A percentile compares a stretch with the other conserved stretches of the same genome.
These are phyloP conservation scores for Hypoxylon sp. DNA, from an alignment of 2,329 filamentous ascomycete genomes.

Conservation along the genomic window DNA sequence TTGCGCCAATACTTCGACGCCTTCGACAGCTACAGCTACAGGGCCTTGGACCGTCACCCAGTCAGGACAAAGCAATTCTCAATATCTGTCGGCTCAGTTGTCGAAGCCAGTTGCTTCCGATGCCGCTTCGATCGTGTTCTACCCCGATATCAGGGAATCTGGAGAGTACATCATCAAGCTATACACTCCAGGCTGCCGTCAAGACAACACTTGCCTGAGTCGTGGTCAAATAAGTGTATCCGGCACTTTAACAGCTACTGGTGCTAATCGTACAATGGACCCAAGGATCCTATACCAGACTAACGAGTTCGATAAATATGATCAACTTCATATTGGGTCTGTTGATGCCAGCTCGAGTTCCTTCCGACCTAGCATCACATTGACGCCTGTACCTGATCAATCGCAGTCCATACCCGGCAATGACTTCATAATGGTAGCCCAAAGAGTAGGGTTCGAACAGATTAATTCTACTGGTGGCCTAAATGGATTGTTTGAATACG, in stretches of 20 bases:
- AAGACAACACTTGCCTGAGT: conserved; percentile 81
- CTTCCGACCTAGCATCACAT: conserved; percentile 85
- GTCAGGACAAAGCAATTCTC: conserved; percentile 77
- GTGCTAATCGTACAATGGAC: conserved; percentile 62
- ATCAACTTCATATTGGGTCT: conserved; percentile 88
- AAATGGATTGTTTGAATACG: conserved; percentile 92
- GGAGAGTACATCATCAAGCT: conserved; percentile 93
- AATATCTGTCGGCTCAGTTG: conserved; percentile 82
- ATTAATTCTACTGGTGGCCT: conserved; percentile 82
- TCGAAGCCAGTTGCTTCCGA: conserved; percentile 68
- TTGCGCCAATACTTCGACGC: conserved; percentile 76
- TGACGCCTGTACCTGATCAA: conserved; percentile 78
- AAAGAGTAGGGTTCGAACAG: conserved; percentile 83
- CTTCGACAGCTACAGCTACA: conserved; percentile 76
- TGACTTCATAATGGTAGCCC: conserved; percentile 86
- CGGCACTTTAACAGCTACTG: conserved; percentile 72
- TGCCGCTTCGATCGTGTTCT: conserved; percentile 80
- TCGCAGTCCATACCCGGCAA: conserved; percentile 59
- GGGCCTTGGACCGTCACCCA: conserved; percentile 82
- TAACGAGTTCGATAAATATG: conserved; percentile 97
- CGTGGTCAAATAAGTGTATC: conserved; percentile 89
- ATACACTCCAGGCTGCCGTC: conserved; percentile 91
- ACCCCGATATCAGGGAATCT: conserved; percentile 86
- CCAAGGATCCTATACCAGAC: conserved; percentile 84
- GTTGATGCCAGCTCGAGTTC: conserved; percentile 80